Conservation (phyloP, 352 stramenopile genomes). For the Pythium oligandrum region DNA sequence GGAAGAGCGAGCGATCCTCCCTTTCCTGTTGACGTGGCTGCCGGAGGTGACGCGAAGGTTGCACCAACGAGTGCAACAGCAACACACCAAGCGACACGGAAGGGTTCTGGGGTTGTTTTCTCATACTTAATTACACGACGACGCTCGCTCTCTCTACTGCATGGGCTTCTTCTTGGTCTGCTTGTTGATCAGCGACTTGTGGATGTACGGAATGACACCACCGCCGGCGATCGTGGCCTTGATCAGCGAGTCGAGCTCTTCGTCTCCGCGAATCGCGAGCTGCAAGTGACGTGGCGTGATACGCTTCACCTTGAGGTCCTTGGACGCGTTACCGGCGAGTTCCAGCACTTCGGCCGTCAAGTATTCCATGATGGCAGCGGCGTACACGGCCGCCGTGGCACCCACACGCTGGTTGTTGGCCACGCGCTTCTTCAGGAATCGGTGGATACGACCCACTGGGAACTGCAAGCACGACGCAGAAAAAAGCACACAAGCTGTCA, state of each 20-base stretch:
- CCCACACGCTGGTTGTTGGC: slow-evolving; percentile 98
- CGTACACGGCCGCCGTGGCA: slow-evolving; percentile 99
- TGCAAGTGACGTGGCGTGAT: slow-evolving; percentile 99
- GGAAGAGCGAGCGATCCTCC: too few relatives aligned
- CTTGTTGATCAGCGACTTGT: slow-evolving; percentile 99
- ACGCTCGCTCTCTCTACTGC: slow-evolving; percentile 27
- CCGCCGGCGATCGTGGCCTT: slow-evolving; percentile 99
- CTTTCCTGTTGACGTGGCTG: background rate
- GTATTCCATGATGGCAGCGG: slow-evolving; percentile 99
- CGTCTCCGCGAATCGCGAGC: slow-evolving; percentile 99
- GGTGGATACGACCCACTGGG: slow-evolving; percentile 98
- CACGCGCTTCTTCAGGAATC: slow-evolving; percentile 99
- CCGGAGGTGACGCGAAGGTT: slow-evolving; percentile 19
- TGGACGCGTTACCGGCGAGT: slow-evolving; percentile 97
- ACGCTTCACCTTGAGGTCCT: slow-evolving; percentile 97
- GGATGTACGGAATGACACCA: slow-evolving; percentile 99
- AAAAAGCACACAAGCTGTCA: too few relatives aligned
- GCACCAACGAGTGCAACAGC: slow-evolving; percentile 2
- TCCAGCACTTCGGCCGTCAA: slow-evolving; percentile 99
- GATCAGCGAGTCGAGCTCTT: slow-evolving; percentile 99
- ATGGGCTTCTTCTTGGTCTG: slow-evolving; percentile 84
- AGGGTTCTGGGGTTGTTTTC: background rate
- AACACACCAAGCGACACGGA: too few relatives aligned
- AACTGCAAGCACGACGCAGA: slow-evolving; percentile 70
- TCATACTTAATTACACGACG: slow-evolving; percentile 14